Conservation (phyloP, 305 asterid genomes). For the Caryopteris hybrid region DNA sequence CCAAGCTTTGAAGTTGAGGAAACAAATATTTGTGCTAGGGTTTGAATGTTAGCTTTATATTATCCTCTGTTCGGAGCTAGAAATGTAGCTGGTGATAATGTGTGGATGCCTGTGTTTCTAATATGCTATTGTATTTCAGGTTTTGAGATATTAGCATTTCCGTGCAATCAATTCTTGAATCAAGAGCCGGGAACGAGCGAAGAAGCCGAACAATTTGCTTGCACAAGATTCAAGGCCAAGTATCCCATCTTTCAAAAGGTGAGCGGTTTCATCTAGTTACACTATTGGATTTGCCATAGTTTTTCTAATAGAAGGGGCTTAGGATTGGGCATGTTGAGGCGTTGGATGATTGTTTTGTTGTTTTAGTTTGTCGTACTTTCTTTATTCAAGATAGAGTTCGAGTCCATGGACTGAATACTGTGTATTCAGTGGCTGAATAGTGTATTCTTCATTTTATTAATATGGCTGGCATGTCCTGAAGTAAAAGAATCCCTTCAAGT, state of each 20-base stretch:
- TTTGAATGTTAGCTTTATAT: neutral
- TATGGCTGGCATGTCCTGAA: neutral
- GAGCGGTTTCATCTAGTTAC: conserved; percentile 3
- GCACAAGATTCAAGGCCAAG: conserved; percentile 87
- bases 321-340: neutral
- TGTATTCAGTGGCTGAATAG: neutral
- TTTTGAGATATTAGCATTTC: conserved; percentile 90
- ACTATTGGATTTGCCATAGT: neutral
- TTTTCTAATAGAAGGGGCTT: neutral
- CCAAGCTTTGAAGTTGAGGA: neutral
- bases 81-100: conserved; percentile 1
- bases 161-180: conserved; percentile 88
- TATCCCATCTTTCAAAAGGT: conserved; percentile 93
- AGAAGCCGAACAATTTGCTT: conserved; percentile 81
- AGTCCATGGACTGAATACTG: neutral
- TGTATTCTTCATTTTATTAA: neutral
- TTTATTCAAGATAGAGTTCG: neutral
- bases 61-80: conserved; percentile 3
- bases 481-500: neutral
- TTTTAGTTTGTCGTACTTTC: neutral
- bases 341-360: conserved; percentile 5
- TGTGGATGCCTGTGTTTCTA: neutral
- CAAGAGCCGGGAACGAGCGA: conserved; percentile 91
- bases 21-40: neutral
- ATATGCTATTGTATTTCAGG: conserved; percentile 37